phyloP scores from a whole-genome alignment of 257 asterid genomes.

The Euphrasia confusa region DNA sequence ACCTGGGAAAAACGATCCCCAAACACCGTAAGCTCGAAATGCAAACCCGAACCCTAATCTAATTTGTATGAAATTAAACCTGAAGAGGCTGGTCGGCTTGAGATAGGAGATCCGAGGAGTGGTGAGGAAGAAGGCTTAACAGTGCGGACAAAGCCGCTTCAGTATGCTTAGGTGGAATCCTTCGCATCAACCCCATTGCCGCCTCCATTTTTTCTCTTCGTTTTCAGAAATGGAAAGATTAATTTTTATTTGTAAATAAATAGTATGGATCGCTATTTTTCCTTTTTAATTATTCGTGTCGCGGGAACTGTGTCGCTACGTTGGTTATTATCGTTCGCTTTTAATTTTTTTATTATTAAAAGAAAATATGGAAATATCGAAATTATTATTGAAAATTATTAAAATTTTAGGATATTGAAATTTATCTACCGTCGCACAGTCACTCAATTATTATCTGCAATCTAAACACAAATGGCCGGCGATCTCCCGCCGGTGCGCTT shows the following conservation, averaged over 20 bases:
- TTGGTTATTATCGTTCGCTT: too few relatives aligned
- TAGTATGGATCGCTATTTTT: background rate
- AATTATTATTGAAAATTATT: too few relatives aligned
- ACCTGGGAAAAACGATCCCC: background rate
- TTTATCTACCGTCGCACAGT: too few relatives aligned
- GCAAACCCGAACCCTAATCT: background rate
- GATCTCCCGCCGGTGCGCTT: conserved; percentile 29
- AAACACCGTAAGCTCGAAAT: background rate
- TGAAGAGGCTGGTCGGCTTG: conserved; percentile 97
- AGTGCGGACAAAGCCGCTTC: conserved; percentile 85
- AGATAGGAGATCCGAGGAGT: conserved; percentile 95
- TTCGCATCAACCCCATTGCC: conserved; percentile 97
- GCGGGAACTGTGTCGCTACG: background rate
- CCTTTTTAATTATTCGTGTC: background rate
- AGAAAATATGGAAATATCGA: too few relatives aligned
- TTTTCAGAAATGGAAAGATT: background rate
- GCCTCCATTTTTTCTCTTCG: conserved; percentile 54
- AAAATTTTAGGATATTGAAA: too few relatives aligned
- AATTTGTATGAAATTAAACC: conserved; percentile 33
- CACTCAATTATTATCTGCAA: too few relatives aligned
- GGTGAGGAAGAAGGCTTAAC: conserved; percentile 81
- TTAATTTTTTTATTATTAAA: too few relatives aligned
- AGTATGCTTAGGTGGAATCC: conserved; percentile 85
- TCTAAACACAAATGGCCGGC: conserved; percentile 26
- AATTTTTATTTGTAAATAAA: background rate